Evolutionary conservation across 345 rosid species (phyloP).

Genomic region (Eucalyptus shirleyi): DNA sequence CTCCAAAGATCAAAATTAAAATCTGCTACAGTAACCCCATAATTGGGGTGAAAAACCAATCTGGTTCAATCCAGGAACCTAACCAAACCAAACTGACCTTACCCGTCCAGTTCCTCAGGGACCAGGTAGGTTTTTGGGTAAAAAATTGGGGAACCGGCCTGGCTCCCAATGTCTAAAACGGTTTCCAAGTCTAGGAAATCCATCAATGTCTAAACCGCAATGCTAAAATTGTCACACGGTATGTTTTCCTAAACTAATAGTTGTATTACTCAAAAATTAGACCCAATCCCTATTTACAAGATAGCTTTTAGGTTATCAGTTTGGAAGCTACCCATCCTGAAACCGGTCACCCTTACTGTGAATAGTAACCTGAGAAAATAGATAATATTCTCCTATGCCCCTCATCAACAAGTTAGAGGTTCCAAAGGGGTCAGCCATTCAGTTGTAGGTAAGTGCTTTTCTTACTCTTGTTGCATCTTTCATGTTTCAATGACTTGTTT

Average conservation of each 20-base stretch:
- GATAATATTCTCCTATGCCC: not conserved
- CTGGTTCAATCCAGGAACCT: not conserved
- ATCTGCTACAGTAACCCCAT: not conserved
- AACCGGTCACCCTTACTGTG: not conserved
- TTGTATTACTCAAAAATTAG: not conserved
- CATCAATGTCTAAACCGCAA: not conserved
- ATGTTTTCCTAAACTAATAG: not conserved
- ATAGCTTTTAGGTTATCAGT: not conserved
- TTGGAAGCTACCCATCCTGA: not conserved
- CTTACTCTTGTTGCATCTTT: not conserved
- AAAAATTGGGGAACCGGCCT: not conserved
- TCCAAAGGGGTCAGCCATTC: not conserved
- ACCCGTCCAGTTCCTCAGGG: not conserved
- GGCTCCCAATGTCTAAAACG: not conserved
- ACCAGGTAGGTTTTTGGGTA: not conserved
- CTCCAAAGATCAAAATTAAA: not conserved
- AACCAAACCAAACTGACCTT: not conserved
- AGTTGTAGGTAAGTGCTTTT: not conserved
- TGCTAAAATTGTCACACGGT: not conserved
- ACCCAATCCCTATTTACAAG: not conserved
- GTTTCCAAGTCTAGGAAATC: not conserved
- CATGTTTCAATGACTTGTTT: not conserved
- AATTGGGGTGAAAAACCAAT: not conserved
- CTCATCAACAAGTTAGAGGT: not conserved
- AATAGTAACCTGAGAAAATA: not conserved